Evolutionary conservation across 2,329 filamentous ascomycete genomes (phyloP).

Genomic region (Monosporascus sp.): DNA sequence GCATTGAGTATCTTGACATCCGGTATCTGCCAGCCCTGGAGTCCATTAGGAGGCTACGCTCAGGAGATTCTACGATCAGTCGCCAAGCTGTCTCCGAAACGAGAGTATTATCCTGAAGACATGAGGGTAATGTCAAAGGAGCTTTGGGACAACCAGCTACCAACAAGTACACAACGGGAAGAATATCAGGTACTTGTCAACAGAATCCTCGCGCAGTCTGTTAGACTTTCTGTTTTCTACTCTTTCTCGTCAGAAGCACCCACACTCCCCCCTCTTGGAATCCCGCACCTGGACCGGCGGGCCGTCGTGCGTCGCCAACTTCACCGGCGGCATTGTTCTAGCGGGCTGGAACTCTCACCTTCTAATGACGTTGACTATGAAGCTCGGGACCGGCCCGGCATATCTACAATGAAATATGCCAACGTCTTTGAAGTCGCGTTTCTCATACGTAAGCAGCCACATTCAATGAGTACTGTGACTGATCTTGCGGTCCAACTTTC

Average conservation of each 20-base stretch:
- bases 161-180: constrained; percentile 34
- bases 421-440: constrained; percentile 13
- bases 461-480: constrained; percentile 11
- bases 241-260: not conserved
- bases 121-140: constrained; percentile 29
- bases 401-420: constrained; percentile 10
- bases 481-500: constrained; percentile 16
- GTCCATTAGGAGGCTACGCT: constrained; percentile 15
- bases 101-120: constrained; percentile 34
- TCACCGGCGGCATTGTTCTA: constrained; percentile 15
- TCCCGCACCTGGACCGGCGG: constrained; percentile 15
- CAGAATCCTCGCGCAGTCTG: constrained; percentile 26
- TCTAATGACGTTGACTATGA: constrained; percentile 10
- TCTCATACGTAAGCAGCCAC: constrained; percentile 7
- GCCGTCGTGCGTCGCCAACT: constrained; percentile 21
- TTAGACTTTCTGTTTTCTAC: constrained; percentile 19
- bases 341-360: constrained; percentile 1
- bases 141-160: constrained; percentile 26
- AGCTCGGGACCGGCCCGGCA: constrained; percentile 11
- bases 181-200: constrained; percentile 24
- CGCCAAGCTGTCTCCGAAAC: constrained; percentile 22
- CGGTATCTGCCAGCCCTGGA: constrained; percentile 46
- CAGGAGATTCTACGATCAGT: constrained; percentile 15
- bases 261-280: constrained; percentile 1
- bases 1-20: constrained; percentile 45